Evolutionary conservation across 257 asterid genomes (phyloP).

Genomic region (Jaltomata sinuosa): DNA sequence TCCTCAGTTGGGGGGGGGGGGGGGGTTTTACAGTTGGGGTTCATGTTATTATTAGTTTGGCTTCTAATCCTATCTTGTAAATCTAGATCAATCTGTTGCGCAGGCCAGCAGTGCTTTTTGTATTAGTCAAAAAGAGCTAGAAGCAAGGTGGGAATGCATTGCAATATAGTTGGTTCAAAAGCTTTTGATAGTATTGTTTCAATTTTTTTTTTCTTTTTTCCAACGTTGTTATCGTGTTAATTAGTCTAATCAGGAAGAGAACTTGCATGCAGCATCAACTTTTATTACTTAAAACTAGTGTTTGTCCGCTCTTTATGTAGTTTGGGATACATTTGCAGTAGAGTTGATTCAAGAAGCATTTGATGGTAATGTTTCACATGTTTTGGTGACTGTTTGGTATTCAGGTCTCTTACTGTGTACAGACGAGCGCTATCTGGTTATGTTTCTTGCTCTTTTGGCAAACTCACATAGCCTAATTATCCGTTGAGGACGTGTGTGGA

Average conservation of each 20-base stretch:
- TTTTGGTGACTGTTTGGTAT: background rate
- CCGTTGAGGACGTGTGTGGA: no score
- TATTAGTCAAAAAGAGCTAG: slow-evolving; percentile 17
- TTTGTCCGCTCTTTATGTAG: background rate
- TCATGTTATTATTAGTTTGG: background rate
- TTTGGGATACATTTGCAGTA: background rate
- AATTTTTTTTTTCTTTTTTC: background rate
- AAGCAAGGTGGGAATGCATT: slow-evolving; percentile 16
- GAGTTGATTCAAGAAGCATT: background rate
- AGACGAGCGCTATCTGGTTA: background rate
- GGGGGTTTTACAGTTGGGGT: slow-evolving; percentile 2
- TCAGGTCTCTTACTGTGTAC: background rate
- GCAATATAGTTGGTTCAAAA: slow-evolving; percentile 7
- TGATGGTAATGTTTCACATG: background rate
- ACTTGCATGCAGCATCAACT: no score
- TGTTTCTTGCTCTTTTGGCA: background rate
- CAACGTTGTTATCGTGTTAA: background rate
- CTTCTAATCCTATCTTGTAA: slow-evolving; percentile 14
- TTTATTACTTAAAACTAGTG: background rate
- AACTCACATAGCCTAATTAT: background rate
- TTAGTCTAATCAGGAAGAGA: background rate
- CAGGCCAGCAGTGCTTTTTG: background rate
- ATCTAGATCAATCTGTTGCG: slow-evolving; percentile 1
- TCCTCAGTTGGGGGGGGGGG: background rate
- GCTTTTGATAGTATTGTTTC: no score